Percentiles rank a stretch among this genome's conserved stretches.
Evolutionary conservation across 208 protist species (phyloP).

Genomic region (Entamoeba histolytica): DNA sequence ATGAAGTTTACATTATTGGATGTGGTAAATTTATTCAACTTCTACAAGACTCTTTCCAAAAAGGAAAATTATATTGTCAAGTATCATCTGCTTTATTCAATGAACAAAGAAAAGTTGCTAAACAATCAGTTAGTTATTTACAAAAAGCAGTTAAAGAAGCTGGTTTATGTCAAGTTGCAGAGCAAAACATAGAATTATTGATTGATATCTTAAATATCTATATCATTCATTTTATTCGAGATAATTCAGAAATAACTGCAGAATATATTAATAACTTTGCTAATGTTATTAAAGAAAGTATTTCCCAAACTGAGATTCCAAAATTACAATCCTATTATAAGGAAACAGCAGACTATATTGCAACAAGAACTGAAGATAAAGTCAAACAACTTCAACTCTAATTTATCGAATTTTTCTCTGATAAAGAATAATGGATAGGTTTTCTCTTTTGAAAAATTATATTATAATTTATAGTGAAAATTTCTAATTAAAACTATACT

Average conservation of each 20-base stretch:
- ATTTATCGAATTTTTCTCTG: neutral
- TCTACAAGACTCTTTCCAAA: neutral
- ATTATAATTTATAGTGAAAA: neutral
- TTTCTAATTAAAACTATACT: neutral
- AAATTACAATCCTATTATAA: neutral
- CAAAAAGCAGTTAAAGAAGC: neutral
- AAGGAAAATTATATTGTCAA: neutral
- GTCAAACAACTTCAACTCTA: neutral
- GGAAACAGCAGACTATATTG: neutral
- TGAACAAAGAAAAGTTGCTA: neutral
- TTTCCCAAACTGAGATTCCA: neutral
- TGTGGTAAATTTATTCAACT: neutral
- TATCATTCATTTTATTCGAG: neutral
- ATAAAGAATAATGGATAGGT: neutral
- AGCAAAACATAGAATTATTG: neutral
- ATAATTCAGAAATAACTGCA: neutral
- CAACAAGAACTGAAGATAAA: neutral
- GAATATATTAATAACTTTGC: neutral
- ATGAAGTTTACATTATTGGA: neutral
- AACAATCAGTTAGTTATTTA: neutral
- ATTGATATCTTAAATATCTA: neutral
- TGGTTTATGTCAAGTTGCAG: neutral
- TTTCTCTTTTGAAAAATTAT: neutral
- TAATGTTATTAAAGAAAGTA: neutral
- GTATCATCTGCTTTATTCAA: neutral